Percentiles rank a stretch among this genome's conserved stretches.
These are phyloP conservation scores for Rhododendron griersonianum DNA, from an alignment of 148 eudicot genomes.

Conservation along the genomic window DNA sequence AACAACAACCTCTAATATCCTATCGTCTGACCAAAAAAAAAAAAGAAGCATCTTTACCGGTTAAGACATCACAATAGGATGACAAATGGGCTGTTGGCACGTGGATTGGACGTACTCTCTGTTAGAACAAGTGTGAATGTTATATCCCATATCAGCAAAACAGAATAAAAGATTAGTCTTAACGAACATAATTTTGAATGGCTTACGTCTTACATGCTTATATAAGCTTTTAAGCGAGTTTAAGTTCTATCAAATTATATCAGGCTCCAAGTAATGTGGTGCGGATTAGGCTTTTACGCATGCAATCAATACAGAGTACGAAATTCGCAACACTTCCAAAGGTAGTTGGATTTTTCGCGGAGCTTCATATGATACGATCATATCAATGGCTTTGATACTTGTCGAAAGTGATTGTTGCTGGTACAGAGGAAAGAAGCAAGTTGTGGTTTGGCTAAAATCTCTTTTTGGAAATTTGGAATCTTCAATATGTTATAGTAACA, in stretches of 20 bases:
- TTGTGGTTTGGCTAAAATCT: constrained; percentile 11
- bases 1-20: no score
- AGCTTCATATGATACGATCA: neutral
- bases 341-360: neutral
- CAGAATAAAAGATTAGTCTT: neutral
- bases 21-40: no score
- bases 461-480: constrained; percentile 15
- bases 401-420: neutral
- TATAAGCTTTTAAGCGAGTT: neutral
- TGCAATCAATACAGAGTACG: neutral
- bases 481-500: neutral
- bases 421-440: neutral
- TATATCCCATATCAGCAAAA: neutral
- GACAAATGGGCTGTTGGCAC: no score
- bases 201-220: neutral
- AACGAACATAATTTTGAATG: neutral
- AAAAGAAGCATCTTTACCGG: no score
- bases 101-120: no score
- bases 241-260: neutral
- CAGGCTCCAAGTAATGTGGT: neutral
- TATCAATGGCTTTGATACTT: neutral
- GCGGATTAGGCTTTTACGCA: neutral
- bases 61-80: no score
- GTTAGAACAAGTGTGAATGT: neutral
- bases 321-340: neutral